A percentile compares a stretch with the other conserved stretches of the same genome.
phyloP scores from a whole-genome alignment of 306 rosid species.

The Cicer bijugum region DNA sequence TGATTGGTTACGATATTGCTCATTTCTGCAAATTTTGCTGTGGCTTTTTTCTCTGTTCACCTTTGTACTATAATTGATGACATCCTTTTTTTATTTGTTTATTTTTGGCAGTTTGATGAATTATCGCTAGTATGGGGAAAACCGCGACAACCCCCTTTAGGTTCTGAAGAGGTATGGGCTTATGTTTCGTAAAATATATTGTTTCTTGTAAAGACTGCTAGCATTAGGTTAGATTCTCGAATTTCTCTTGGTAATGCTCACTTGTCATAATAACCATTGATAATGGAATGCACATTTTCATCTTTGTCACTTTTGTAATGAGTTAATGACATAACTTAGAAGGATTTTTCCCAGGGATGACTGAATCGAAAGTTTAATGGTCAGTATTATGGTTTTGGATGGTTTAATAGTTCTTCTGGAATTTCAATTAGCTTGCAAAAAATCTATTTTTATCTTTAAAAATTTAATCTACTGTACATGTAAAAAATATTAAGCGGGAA shows the following conservation, averaged over 20 bases:
- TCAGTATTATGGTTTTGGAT: constrained; percentile 28
- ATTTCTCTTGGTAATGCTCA: constrained; percentile 29
- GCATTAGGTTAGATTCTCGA: constrained; percentile 27
- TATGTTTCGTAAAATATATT: constrained; percentile 38
- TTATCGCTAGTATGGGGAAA: constrained; percentile 85
- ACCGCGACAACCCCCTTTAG: constrained; percentile 85
- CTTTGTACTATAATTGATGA: constrained; percentile 30
- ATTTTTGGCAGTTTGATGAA: constrained; percentile 69
- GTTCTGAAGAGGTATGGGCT: constrained; percentile 73
- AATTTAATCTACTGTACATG: background rate
- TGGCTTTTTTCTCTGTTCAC: background rate
- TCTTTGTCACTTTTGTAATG: constrained; percentile 20
- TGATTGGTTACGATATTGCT: constrained; percentile 32
- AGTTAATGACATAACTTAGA: constrained; percentile 30
- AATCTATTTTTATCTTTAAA: background rate
- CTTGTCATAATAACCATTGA: constrained; percentile 29
- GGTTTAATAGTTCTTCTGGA: constrained; percentile 17
- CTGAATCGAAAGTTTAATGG: constrained; percentile 24
- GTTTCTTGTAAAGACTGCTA: constrained; percentile 13
- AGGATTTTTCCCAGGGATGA: constrained; percentile 13
- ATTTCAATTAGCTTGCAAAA: constrained; percentile 21
- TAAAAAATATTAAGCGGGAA: background rate
- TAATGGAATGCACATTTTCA: constrained; percentile 20
- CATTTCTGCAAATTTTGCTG: constrained; percentile 7
- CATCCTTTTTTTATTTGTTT: constrained; percentile 32